These are phyloP conservation scores for Phytophthora pini DNA, from an alignment of 352 stramenopile genomes.

Conservation along the genomic window DNA sequence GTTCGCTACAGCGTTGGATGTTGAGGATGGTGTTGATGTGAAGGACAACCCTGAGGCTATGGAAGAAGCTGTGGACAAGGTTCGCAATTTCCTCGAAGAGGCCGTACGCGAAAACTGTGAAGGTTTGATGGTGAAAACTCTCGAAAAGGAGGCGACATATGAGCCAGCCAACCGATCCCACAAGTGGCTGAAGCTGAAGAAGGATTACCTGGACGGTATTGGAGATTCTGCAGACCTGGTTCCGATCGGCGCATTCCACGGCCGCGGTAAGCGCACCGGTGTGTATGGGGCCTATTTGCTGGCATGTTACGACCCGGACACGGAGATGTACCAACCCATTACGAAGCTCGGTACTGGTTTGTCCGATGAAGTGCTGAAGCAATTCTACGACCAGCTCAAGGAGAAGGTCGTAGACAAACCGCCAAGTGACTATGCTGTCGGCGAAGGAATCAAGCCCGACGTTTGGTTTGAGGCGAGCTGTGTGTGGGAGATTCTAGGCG, in stretches of 20 bases:
- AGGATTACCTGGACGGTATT: conserved; percentile 99
- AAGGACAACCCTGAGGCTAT: conserved; percentile 90
- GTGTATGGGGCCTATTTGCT: conserved; percentile 98
- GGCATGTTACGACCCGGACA: conserved; percentile 98
- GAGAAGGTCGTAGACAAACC: conserved; percentile 85
- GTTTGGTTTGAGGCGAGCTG: conserved; percentile 97
- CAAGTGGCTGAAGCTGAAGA: conserved; percentile 99
- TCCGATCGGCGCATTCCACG: conserved; percentile 98
- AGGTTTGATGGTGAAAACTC: conserved; percentile 99
- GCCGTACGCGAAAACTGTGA: conserved; percentile 95
- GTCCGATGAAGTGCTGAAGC: conserved; percentile 97
- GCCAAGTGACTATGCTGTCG: conserved; percentile 93
- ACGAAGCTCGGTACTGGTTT: conserved; percentile 99
- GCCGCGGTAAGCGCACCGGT: conserved; percentile 95
- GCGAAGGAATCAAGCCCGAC: conserved; percentile 89
- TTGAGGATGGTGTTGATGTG: conserved; percentile 85
- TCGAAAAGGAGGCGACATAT: conserved; percentile 97
- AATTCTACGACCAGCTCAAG: conserved; percentile 86
- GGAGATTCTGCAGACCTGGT: conserved; percentile 99
- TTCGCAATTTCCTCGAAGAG: conserved; percentile 95
- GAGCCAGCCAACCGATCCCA: conserved; percentile 97
- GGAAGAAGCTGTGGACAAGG: conserved; percentile 78
- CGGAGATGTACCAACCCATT: conserved; percentile 98
- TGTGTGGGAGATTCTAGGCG: conserved; percentile 99
- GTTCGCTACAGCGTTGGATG: conserved; percentile 93